Evolutionary conservation across 768 basidiomycete species (phyloP), one percentile per base, ranked within the genome.

Genomic region (Auricularia heimuer): DNA sequence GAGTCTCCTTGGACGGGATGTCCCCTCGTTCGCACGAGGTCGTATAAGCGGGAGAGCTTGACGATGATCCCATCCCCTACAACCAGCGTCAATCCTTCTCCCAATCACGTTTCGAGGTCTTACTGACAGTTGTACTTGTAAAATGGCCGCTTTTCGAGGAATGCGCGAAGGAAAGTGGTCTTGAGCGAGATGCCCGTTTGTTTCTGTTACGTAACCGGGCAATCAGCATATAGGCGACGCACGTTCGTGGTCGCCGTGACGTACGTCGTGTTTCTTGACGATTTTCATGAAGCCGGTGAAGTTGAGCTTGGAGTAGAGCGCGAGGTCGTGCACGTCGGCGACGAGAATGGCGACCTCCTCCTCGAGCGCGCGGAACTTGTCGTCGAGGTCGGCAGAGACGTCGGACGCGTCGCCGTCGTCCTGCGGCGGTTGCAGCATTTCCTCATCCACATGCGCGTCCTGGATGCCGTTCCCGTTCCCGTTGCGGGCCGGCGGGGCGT

Each of bases 211-310:
- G 47, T 14, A 36, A 51, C 21, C 44, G 35, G 34, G 18, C n/a
- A 0, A 51, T 51, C 18, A 51, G 21, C 14, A 18, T 51, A 16
- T 51, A 21, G 21, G 47, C 21, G 21, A 51, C 47, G 21, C 14
- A 51, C 47, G 47, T 51, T 51, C 14, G 47, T 16, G 6, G 47
- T 29, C 29, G 47, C 6, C 21, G 47, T 51, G 39, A 75, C 81
- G 68, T 70, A 94, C 93, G 73, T 97, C 94, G 74, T 98, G 94
- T 88, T 98, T 98, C 90, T 93, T 67, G 35, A 58, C 58, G 47
- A 35, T 60, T 63, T 99, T 99, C 82, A 98, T 90, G 74, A 99
- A 99, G 10, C 97, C 97, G 1, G 97, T 98, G 71, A 98, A 94
- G 74, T 98, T 98, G 64, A 98, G 84, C 74, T 98, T 98, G 3